Base-by-base conservation (phyloP, 2,329 filamentous ascomycete genomes). In the Fusarium bulbicola region DNA sequence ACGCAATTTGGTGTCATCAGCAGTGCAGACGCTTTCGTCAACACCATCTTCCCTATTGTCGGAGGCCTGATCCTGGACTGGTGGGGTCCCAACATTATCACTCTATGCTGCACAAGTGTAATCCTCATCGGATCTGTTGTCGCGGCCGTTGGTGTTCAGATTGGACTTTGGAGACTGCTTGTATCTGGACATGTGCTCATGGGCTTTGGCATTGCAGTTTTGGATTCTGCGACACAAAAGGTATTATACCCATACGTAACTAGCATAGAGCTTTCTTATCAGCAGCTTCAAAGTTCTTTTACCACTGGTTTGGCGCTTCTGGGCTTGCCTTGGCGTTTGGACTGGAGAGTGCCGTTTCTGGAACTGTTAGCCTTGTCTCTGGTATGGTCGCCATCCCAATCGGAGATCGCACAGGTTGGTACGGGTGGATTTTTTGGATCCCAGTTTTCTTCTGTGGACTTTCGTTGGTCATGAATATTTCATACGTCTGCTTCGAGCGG, bases 221-320 rank as follows among this genome's bases (percentile, higher is more conserved):
- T 24, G 7, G 40, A 42, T 16, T 42, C 40, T 11, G 40, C 40
- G 1, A 42, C 40, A 11, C n/a, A 42, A 42, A 42, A 42, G 40
- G 40, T 24, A 42, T 24, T 24, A 1, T 7, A 0, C 6, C 14
- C 9, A 16, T 24, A 11, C n/a, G 5, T 0, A 16, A 7, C 1
- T 1, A 24, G 14, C 9, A 16, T 24, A 11, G 0, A 42, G 8
- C 4, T 7, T 11, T 42, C 40, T 24, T 42, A 16, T 0, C 16
- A 24, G 24, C 14, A 3, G n/a, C 5, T 11, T 11, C 1, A 7
- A 11, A 42, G n/a, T 42, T 42, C 40, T 42, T 42, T 24, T 42
- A 42, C n/a, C 40, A 42, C 40, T 42, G 40, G n/a, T 42, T 42
- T 7, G 40, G n/a, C 14, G n/a, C 40, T 42, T 42, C n/a, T 16